phyloP scores from a whole-genome alignment of 78 protist species.

The Emiliania huxleyi region DNA sequence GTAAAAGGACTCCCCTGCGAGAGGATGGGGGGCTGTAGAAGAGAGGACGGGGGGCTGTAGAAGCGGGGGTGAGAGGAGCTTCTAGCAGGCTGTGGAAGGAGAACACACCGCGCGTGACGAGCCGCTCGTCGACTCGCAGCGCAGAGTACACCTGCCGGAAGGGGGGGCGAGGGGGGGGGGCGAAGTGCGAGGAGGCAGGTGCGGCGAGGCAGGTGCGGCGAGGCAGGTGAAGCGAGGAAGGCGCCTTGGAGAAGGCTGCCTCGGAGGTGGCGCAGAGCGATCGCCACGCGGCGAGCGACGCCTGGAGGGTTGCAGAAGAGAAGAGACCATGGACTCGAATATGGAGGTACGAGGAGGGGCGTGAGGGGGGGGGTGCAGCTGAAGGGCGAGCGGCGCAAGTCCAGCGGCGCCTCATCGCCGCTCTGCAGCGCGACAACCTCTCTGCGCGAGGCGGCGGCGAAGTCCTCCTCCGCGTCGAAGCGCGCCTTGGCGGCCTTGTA shows the following conservation, averaged over 20 bases:
- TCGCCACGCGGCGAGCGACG: slow-evolving; percentile 66
- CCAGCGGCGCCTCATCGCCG: slow-evolving; percentile 48
- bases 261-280: slow-evolving; percentile 74
- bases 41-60: too few relatives aligned
- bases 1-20: slow-evolving; percentile 90
- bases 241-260: too few relatives aligned
- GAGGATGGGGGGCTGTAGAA: too few relatives aligned
- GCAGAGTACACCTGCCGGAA: slow-evolving; percentile 49
- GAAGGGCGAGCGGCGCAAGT: slow-evolving; percentile 74
- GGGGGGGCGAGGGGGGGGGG: background rate
- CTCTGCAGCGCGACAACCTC: slow-evolving; percentile 68
- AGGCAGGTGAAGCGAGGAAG: too few relatives aligned
- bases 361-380: too few relatives aligned
- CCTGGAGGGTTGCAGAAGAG: too few relatives aligned
- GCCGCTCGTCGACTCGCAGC: slow-evolving; percentile 52
- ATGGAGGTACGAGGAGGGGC: too few relatives aligned
- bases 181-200: background rate
- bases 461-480: slow-evolving; percentile 73
- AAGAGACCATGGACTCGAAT: too few relatives aligned
- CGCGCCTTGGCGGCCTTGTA: slow-evolving; percentile 53
- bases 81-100: too few relatives aligned
- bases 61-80: too few relatives aligned
- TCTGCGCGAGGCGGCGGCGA: slow-evolving; percentile 52
- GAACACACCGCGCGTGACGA: slow-evolving; percentile 80
- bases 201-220: too few relatives aligned